Conservation (phyloP, 2,329 filamentous ascomycete species). For the Xylaria hypoxylon region DNA sequence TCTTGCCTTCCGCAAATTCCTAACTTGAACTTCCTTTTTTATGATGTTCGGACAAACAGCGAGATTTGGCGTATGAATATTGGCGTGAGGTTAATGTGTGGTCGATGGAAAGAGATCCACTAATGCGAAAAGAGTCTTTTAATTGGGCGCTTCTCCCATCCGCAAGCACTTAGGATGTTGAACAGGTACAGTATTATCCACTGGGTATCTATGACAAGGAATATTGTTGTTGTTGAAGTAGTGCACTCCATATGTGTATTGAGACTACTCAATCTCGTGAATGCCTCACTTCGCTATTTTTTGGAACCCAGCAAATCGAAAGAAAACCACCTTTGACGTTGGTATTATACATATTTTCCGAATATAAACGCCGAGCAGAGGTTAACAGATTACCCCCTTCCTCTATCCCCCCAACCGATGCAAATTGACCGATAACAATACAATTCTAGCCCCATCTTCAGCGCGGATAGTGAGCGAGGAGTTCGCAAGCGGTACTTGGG, state of each 20-base stretch:
- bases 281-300: constrained; percentile 2
- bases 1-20: neutral
- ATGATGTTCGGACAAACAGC: neutral
- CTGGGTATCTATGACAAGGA: neutral
- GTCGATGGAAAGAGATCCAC: constrained; percentile 34
- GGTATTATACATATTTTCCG: constrained; percentile 35
- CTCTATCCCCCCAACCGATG: constrained; percentile 15
- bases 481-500: neutral
- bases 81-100: constrained; percentile 26
- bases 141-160: constrained; percentile 35
- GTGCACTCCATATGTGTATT: neutral
- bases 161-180: neutral
- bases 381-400: constrained; percentile 11
- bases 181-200: neutral
- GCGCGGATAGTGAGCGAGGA: neutral
- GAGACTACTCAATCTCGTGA: neutral
- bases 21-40: neutral
- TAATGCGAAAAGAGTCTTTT: constrained; percentile 19
- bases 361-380: constrained; percentile 31
- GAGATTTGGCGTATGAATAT: constrained; percentile 24
- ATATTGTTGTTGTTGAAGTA: neutral
- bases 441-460: constrained; percentile 12
- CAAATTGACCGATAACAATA: constrained; percentile 26
- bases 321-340: constrained; percentile 11
- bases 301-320: neutral